phyloP scores from a whole-genome alignment of 2,329 filamentous ascomycete genomes.

The Pseudogymnoascus destructans region DNA sequence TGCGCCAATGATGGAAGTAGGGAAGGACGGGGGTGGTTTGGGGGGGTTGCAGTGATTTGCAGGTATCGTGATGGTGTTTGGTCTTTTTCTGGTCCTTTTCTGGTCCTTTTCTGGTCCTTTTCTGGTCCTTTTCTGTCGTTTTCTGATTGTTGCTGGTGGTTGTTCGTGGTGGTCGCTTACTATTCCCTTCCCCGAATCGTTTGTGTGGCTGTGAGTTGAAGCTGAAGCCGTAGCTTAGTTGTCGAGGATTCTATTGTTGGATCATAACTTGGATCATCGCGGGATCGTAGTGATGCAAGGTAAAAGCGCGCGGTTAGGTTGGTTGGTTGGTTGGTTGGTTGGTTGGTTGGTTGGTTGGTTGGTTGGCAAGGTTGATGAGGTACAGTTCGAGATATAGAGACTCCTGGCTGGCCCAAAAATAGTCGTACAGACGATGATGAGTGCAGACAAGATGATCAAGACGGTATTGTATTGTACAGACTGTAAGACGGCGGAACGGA shows the following conservation, averaged over 20 bases:
- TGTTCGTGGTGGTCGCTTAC: not conserved
- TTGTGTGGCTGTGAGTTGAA: not conserved
- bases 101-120: not conserved
- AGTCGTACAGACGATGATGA: not conserved
- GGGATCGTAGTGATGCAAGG: not conserved
- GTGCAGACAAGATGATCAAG: not conserved
- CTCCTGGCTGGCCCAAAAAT: not conserved
- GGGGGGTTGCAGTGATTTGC: not conserved
- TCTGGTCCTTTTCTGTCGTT: not conserved
- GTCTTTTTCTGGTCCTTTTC: not conserved
- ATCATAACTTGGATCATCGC: not conserved
- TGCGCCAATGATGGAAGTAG: not conserved
- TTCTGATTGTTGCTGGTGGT: not conserved
- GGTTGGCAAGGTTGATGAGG: not conserved
- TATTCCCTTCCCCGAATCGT: not conserved
- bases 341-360: not conserved
- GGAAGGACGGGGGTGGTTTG: not conserved
- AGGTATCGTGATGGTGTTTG: not conserved
- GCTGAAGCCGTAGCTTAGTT: not conserved
- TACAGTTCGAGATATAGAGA: not conserved
- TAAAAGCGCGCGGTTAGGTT: not conserved
- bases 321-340: not conserved
- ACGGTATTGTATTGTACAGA: not conserved
- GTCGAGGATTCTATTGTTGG: not conserved
- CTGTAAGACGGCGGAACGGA: not conserved